Evolutionary conservation across 2,329 filamentous ascomycete genomes (phyloP).

Genomic region (Ascochyta rabiei): DNA sequence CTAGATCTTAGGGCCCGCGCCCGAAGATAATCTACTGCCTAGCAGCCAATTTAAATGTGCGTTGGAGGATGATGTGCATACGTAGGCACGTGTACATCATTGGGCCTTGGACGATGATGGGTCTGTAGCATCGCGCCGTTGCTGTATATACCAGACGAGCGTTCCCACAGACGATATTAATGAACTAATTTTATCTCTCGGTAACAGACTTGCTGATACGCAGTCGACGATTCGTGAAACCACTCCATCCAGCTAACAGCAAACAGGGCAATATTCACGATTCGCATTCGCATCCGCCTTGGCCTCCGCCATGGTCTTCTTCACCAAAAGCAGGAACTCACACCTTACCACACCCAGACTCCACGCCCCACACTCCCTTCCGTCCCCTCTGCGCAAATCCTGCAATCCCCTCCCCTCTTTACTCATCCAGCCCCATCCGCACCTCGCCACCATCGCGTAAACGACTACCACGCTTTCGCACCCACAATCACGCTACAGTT

Average conservation of each 20-base stretch:
- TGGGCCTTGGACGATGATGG: not conserved
- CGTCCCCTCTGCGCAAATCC: too few relatives aligned
- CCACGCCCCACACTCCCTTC: too few relatives aligned
- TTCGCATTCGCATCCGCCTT: not conserved
- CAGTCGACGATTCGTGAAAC: not conserved
- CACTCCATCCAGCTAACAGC: not conserved
- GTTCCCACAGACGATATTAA: slow-evolving; percentile 7
- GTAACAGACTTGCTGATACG: not conserved
- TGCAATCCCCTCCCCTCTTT: not conserved
- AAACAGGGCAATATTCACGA: not conserved
- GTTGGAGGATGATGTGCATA: not conserved
- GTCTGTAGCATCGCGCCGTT: slow-evolving; percentile 8
- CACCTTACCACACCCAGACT: not conserved
- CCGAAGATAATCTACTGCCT: slow-evolving; percentile 16
- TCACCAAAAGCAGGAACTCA: not conserved
- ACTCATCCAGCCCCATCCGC: not conserved
- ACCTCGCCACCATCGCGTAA: not conserved
- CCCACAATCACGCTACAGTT: too few relatives aligned
- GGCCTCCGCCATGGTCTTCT: not conserved
- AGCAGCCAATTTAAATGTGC: slow-evolving; percentile 5
- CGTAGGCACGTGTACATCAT: not conserved
- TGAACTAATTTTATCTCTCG: slow-evolving; percentile 2
- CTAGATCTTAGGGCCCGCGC: slow-evolving; percentile 43
- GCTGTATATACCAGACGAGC: slow-evolving; percentile 7
- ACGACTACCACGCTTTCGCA: too few relatives aligned